Base-by-base conservation (phyloP, 2,329 filamentous ascomycete species). In the Rutstroemia sp. region DNA sequence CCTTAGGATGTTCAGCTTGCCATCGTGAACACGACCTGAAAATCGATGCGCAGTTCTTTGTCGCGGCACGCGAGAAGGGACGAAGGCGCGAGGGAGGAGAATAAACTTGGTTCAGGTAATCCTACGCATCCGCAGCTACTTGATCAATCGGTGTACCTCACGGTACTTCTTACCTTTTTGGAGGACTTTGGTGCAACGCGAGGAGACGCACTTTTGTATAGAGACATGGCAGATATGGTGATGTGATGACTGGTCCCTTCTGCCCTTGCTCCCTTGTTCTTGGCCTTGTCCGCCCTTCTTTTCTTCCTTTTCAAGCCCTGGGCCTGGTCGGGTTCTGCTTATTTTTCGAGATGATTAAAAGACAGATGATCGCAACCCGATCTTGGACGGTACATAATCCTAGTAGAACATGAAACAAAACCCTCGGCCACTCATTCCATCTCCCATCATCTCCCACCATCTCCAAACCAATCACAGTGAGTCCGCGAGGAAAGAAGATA, bases 341-440 rank as follows among this genome's bases (percentile, higher is more conserved):
- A 5, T 10, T 12, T 47, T 17, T 42, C 17, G 39, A 12, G 17
- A 12, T 10, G 16, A 19, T 44, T 34, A 12, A 12, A 34, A 34
- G 30, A 23, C 3, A 25, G 25, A 49, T 21, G 46, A n/a, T 39
- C 39, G 27, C 17, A n/a, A 37, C 48, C 38, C 27, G 25, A 50
- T 42, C 27, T 55, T 50, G 17, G 51, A 30, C 16, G 34, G 34
- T 54, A 44, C 45, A 48, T 14, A 14, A 55, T 55, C 53, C 53
- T 44, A 51, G 53, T 37, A 51, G 21, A 51, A 51, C 19, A 50
- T 55, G 53, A 55, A 55, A 55, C 53, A 34, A 44, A 12, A 55
- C n/a, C 12, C 47, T 51, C 38, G 47, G 14, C 47, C 47, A 44
- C 17, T 38, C 34, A 37, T 37, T 44, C 27, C 46, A 55, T 23